Percentiles rank a stretch among this genome's conserved stretches.
These are phyloP conservation scores for Mycocentrospora acerina DNA, from an alignment of 2,329 filamentous ascomycete species.

Conservation along the genomic window DNA sequence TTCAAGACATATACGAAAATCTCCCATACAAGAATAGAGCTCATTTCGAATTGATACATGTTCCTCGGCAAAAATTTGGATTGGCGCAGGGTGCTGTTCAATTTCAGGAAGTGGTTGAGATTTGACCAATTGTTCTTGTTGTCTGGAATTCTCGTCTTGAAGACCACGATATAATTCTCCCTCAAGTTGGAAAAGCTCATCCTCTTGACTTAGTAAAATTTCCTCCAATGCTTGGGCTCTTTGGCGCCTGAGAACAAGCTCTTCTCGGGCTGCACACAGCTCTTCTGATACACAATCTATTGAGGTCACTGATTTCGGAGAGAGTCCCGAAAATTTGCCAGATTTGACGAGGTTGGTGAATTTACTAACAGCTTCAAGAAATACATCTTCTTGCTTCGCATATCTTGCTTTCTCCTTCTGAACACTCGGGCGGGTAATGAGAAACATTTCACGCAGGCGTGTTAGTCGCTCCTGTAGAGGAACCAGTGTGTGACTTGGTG, in stretches of 20 bases:
- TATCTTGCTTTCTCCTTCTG: too few relatives aligned
- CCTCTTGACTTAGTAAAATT: constrained; percentile 7
- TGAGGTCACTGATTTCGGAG: neutral
- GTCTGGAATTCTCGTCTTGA: constrained; percentile 1
- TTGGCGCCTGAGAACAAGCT: too few relatives aligned
- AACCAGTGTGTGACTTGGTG: too few relatives aligned
- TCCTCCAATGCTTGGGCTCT: constrained; percentile 5
- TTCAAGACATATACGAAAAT: constrained; percentile 9
- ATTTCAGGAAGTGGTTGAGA: too few relatives aligned
- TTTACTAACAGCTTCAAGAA: too few relatives aligned
- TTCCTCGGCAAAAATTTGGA: neutral
- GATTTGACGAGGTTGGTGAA: too few relatives aligned
- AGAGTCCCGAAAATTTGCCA: too few relatives aligned
- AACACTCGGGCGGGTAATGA: too few relatives aligned
- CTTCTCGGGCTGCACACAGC: neutral
- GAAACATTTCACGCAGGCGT: too few relatives aligned
- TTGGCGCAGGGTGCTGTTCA: neutral
- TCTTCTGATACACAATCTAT: neutral
- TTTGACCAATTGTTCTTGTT: neutral
- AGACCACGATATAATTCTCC: constrained; percentile 6
- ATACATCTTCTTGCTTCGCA: too few relatives aligned
- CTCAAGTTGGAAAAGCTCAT: constrained; percentile 7
- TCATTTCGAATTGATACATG: constrained; percentile 1
- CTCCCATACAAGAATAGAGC: constrained; percentile 12
- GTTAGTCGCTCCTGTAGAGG: too few relatives aligned